phyloP scores from a whole-genome alignment of 169 alveolate species.

The Cryptosporidium felis region DNA sequence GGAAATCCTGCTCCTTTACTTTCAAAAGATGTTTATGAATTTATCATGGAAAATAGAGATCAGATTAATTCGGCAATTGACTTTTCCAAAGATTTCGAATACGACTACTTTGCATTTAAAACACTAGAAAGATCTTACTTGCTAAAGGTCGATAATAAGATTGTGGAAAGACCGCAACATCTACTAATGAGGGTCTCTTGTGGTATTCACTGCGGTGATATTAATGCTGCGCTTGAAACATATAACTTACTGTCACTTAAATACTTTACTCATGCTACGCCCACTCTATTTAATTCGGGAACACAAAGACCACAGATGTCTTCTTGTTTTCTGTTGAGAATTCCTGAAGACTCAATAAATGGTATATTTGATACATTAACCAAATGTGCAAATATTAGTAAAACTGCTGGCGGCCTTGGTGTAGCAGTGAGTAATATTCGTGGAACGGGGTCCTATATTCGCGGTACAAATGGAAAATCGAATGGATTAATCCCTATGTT shows the following conservation, averaged over 20 bases:
- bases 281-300: conserved; percentile 97
- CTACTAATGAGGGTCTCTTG: conserved; percentile 97
- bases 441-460: conserved; percentile 94
- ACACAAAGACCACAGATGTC: conserved; percentile 96
- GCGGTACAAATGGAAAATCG: conserved; percentile 97
- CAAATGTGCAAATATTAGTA: conserved; percentile 95
- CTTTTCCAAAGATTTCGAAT: conserved; percentile 92
- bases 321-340: conserved; percentile 92
- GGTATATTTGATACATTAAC: conserved; percentile 96
- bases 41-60: conserved; percentile 86
- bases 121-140: conserved; percentile 96
- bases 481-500: conserved; percentile 99
- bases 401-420: conserved; percentile 99
- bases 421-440: conserved; percentile 94
- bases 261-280: conserved; percentile 98
- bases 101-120: conserved; percentile 97
- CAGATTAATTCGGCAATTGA: conserved; percentile 89
- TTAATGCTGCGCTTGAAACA: conserved; percentile 91
- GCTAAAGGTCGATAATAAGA: conserved; percentile 87
- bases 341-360: conserved; percentile 95
- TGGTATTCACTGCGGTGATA: conserved; percentile 95
- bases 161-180: conserved; percentile 97
- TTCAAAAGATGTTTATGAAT: conserved; percentile 89
- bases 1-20: conserved; percentile 92
- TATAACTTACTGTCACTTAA: conserved; percentile 94